These are phyloP conservation scores for Acanthamoeba divionensis DNA, from an alignment of 208 protist genomes.

Conservation along the genomic window DNA sequence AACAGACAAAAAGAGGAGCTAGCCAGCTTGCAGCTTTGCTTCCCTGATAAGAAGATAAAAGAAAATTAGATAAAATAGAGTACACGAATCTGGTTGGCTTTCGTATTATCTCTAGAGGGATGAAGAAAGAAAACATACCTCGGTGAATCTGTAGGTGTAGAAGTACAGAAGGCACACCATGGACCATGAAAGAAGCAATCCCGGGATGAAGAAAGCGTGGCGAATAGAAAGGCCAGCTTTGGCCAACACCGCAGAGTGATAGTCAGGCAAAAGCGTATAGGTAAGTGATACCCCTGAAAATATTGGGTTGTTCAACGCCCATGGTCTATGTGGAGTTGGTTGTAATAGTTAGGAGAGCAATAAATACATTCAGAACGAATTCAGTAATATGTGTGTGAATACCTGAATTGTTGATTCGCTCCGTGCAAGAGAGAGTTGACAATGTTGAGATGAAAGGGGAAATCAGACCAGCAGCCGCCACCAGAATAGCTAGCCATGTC, in stretches of 20 bases:
- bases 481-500: constrained; percentile 12
- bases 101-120: not conserved
- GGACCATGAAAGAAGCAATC: constrained; percentile 7
- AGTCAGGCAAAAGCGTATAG: constrained; percentile 24
- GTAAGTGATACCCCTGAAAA: not conserved
- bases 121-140: not conserved
- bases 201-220: constrained; percentile 2
- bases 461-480: constrained; percentile 7
- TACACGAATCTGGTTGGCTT: not conserved
- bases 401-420: not conserved
- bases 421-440: constrained; percentile 17
- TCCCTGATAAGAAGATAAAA: not conserved
- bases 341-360: no score
- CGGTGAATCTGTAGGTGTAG: constrained; percentile 38
- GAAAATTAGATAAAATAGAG: no score
- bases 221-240: constrained; percentile 24
- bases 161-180: constrained; percentile 33
- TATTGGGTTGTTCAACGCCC: constrained; percentile 14
- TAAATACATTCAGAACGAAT: no score
- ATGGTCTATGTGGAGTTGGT: no score
- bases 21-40: not conserved
- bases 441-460: constrained; percentile 23
- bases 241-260: constrained; percentile 35
- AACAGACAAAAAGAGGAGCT: not conserved
- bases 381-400: no score